phyloP scores from a whole-genome alignment of 2,329 filamentous ascomycete species.

The Aspergillus pseudoglaucus region DNA sequence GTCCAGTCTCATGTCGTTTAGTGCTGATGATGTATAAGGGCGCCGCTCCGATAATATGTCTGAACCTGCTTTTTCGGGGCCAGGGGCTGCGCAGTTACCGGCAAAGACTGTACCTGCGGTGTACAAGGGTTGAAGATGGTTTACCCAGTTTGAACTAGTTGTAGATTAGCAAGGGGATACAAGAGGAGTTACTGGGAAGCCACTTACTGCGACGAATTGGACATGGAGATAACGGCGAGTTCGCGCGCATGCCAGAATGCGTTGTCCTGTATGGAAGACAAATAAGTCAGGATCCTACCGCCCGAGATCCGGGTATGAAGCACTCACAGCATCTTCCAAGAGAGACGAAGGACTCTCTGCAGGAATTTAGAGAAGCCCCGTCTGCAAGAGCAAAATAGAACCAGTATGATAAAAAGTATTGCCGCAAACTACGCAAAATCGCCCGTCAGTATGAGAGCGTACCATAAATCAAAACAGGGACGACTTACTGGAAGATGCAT shows the following conservation, averaged over 20 bases:
- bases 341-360: not conserved
- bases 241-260: conserved; percentile 8
- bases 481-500: conserved; percentile 3
- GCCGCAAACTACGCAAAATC: conserved; percentile 6
- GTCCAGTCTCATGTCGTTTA: not conserved
- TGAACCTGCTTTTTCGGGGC: not conserved
- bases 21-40: not conserved
- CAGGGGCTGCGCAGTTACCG: not conserved
- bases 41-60: not conserved
- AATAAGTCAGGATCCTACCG: not conserved
- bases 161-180: not conserved
- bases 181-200: not conserved
- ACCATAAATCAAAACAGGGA: not conserved
- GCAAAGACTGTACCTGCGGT: conserved; percentile 8
- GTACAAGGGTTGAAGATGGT: conserved; percentile 9
- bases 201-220: conserved; percentile 6
- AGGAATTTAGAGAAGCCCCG: not conserved
- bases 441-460: not conserved
- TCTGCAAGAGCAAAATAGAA: conserved; percentile 11
- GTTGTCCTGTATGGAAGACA: not conserved
- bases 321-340: not conserved
- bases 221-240: conserved; percentile 4
- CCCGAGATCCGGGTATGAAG: not conserved
- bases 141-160: conserved; percentile 11
- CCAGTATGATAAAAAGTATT: conserved; percentile 14